These are phyloP conservation scores for Suillus occidentalis DNA, from an alignment of 768 basidiomycete genomes.

Conservation along the genomic window DNA sequence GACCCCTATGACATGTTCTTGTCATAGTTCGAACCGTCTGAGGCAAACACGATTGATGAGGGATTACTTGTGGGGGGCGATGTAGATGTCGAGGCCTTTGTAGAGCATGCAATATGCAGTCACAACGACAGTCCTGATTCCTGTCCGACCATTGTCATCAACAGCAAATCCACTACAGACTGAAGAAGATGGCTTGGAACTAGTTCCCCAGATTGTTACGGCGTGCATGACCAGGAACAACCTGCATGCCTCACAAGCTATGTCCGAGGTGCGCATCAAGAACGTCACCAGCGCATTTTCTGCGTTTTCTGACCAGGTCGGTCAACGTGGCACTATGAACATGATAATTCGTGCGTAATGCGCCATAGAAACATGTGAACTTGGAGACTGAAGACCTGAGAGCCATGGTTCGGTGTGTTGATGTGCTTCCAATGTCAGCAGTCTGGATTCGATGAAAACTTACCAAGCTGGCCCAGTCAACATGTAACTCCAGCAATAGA, in stretches of 20 bases:
- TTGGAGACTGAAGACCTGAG: background rate
- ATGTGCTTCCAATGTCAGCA: background rate
- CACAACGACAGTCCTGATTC: background rate
- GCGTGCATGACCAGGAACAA: constrained; percentile 2
- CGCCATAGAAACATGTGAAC: background rate
- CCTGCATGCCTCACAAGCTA: background rate
- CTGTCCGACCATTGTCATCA: background rate
- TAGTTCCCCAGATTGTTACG: background rate
- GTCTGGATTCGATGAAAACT: background rate
- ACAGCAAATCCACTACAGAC: constrained; percentile 3
- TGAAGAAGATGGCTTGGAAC: background rate
- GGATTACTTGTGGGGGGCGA: background rate
- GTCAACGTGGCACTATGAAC: background rate
- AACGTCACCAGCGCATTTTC: background rate
- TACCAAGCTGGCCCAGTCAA: background rate
- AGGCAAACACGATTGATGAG: background rate
- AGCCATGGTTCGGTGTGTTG: background rate
- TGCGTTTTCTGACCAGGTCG: constrained; percentile 6
- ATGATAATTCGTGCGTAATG: background rate
- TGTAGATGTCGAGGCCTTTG: constrained; percentile 41
- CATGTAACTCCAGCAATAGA: background rate
- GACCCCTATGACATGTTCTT: background rate
- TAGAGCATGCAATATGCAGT: constrained; percentile 49
- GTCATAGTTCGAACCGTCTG: background rate
- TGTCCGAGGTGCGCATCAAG: background rate